Evolutionary conservation across 345 rosid genomes (phyloP), one percentile per base, ranked within the genome.

Genomic region (Hibiscus tridactylites): DNA sequence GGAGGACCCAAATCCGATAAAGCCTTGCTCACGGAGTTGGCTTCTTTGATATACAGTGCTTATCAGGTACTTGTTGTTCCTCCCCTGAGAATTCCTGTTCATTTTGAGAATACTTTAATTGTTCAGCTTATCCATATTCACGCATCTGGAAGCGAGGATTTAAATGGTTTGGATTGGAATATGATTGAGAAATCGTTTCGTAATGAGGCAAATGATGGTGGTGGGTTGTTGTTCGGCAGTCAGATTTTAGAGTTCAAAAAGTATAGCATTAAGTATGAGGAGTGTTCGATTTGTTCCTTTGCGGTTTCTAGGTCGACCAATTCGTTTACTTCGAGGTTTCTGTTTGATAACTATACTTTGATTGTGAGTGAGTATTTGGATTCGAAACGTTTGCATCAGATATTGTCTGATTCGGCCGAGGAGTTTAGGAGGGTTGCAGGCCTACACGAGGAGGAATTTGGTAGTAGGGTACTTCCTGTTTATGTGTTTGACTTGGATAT

Each of bases 281-380:
- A 90, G 60, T 95, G 99, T 61, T 77, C 94, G 1, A 86, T 92
- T 57, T 95, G 99, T 74, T 89, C 99, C 0, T 95, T 82, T 61
- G 94, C 98, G 0, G 79, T 92, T 15, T 85, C 99, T 4, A 79
- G 90, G 79, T 92, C 97, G 2, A 83, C 77, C 79, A 95, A 82
- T 75, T 95, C 99, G 0, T 95, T 85, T 71, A 92, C 99, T 1
- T 95, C 98, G 1, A 89, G 99, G 90, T 95, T 92, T 81, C 79
- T 95, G 85, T 95, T 92, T 80, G 99, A 90, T 76, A 95, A 95
- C 74, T 95, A 88, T 71, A 95, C 98, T 3, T 78, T 95, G 87
- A 95, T 90, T 71, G 97, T 88, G 84, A 95, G 92, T 16, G 98
- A 95, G 88, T 95, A 95, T 82, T 73, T 95, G 84, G 99, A 95